Evolutionary conservation across 805 yeast genomes (phyloP).

Genomic region (Starmera quercuum): DNA sequence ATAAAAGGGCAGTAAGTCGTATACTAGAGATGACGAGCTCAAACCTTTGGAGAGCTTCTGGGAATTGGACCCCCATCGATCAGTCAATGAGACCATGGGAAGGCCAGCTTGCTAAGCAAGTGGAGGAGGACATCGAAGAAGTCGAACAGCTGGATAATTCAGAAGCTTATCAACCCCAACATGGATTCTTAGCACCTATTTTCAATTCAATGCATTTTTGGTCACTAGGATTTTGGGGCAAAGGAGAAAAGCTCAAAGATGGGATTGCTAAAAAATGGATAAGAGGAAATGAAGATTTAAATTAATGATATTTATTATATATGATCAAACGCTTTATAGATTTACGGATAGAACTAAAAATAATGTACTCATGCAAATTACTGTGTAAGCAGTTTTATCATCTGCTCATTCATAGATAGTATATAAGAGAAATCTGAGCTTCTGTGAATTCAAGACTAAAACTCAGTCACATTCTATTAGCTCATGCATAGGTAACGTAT

Average conservation of each 20-base stretch:
- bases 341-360: no score
- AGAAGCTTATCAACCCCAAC: constrained; percentile 14
- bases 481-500: no score
- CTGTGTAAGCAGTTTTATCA: no score
- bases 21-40: constrained; percentile 53
- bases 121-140: constrained; percentile 13
- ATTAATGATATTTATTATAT: not conserved
- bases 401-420: no score
- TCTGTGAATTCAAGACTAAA: no score
- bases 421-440: no score
- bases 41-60: constrained; percentile 39
- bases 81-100: constrained; percentile 54
- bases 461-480: no score
- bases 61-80: constrained; percentile 51
- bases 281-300: constrained; percentile 21
- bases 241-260: constrained; percentile 42
- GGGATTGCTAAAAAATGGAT: constrained; percentile 52
- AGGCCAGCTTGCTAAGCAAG: constrained; percentile 6
- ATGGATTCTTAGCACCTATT: constrained; percentile 27
- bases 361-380: no score
- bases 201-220: constrained; percentile 48
- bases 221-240: constrained; percentile 62
- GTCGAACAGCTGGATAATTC: constrained; percentile 15
- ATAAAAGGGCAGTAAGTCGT: constrained; percentile 61
- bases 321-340: no score